Evolutionary conservation across 2,329 filamentous ascomycete species (phyloP), one percentile per base, ranked within the genome.

Genomic region (Exophiala oligosperma): DNA sequence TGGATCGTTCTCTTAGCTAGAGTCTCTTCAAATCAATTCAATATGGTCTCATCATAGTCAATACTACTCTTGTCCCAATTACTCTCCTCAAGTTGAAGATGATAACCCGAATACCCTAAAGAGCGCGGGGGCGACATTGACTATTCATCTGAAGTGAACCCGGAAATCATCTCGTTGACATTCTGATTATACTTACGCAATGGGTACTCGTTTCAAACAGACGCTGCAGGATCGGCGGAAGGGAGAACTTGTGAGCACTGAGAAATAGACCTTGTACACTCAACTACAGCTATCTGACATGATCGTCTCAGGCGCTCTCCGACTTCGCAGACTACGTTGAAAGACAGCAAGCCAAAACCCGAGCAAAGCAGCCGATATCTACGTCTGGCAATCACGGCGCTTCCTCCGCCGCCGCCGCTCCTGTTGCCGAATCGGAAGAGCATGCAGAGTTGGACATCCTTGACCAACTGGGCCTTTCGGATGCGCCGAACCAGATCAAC

Each of bases 261-360:
- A 5, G 32, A 35, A 2, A 35, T 9, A 9, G 4, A 11, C 7
- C 37, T 63, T 21, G n/a, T 52, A 29, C 29, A 51, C n/a, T 49
- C 24, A 35, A 32, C 35, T 46, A 40, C 24, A 35, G 29, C 35
- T 46, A 40, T 49, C 52, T 54, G 38, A 60, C 47, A 52, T 49
- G 14, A 12, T 40, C 54, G 41, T 57, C 21, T 35, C 56, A 87
- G 84, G 92, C 93, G 11, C 82, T 99, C 56, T 94, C 90, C 78
- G 94, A 97, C 68, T 99, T 99, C 72, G 92, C 92, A 73, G 94
- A 99, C 70, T 97, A 97, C 70, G 94, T 97, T 65, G 92, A 97
- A 74, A 89, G 92, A 72, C 92, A 97, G 73, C 94, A 97, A 74
- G 86, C 87, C 24, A 63, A 63, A 40, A 72, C 69, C 26, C 74